A percentile compares a stretch with the other conserved stretches of the same genome.
Evolutionary conservation across 768 basidiomycete species (phyloP).

Genomic region (Mycena haematopus): DNA sequence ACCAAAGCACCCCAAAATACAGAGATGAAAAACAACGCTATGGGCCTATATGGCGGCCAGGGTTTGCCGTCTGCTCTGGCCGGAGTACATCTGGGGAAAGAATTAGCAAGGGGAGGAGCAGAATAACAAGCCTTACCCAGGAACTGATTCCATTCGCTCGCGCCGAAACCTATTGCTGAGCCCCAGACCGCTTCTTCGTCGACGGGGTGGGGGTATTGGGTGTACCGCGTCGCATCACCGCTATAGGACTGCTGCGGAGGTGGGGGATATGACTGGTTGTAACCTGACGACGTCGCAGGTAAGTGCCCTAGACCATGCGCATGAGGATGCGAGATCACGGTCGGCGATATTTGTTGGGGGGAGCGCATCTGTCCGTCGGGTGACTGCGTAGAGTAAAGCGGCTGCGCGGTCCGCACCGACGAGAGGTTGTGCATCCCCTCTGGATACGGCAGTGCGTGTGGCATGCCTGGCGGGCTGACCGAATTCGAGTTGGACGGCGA

Average conservation of each 20-base stretch:
- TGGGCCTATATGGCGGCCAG: conserved; percentile 38
- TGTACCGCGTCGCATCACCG: conserved; percentile 47
- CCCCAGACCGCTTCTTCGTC: conserved; percentile 79
- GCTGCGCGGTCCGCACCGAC: conserved; percentile 37
- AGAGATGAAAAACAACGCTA: conserved; percentile 20
- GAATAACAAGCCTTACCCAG: conserved; percentile 35
- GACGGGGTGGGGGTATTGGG: conserved; percentile 56
- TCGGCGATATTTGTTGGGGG: conserved; percentile 36
- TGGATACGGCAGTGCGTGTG: conserved; percentile 46
- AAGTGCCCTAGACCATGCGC: conserved; percentile 34
- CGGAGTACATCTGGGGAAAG: conserved; percentile 57
- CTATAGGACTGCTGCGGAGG: conserved; percentile 43
- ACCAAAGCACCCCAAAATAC: conserved; percentile 33
- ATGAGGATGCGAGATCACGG: conserved; percentile 30
- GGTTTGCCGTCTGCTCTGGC: conserved; percentile 41
- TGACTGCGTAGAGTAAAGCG: conserved; percentile 29
- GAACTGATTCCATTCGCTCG: conserved; percentile 74
- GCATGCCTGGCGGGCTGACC: conserved; percentile 57
- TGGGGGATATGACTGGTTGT: conserved; percentile 9
- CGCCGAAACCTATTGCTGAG: conserved; percentile 73
- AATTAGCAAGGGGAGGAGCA: too few species aligned
- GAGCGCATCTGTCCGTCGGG: conserved; percentile 31
- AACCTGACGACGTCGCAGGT: conserved; percentile 33
- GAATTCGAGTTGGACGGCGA: conserved; percentile 67
- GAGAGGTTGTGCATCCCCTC: conserved; percentile 40